phyloP scores from a whole-genome alignment of 768 basidiomycete genomes.

The Russula earlei region DNA sequence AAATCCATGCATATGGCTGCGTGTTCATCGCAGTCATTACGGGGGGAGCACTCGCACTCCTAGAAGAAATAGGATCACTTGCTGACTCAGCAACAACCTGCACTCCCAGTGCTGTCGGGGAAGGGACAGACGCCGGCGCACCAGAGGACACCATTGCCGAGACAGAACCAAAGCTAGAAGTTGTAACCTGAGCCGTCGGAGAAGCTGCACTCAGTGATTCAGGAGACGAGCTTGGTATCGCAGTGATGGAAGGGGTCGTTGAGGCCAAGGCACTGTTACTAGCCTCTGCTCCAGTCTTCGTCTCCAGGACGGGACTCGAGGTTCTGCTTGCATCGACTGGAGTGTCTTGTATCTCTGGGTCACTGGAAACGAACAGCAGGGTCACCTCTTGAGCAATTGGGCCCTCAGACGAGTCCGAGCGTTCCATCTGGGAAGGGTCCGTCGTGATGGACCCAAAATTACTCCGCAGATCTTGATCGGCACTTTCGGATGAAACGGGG shows the following conservation, averaged over 20 bases:
- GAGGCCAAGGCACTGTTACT: background rate
- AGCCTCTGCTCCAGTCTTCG: conserved; percentile 5
- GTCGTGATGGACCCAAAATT: background rate
- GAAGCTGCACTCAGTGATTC: background rate
- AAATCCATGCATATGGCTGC: conserved; percentile 21
- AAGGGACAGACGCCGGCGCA: background rate
- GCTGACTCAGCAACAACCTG: no score
- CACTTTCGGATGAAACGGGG: background rate
- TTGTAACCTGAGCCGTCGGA: background rate
- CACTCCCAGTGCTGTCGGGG: background rate
- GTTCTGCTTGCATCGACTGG: background rate
- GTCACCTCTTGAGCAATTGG: conserved; percentile 36
- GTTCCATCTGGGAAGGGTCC: background rate
- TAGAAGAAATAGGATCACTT: no score
- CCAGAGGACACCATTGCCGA: background rate
- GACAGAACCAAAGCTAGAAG: background rate
- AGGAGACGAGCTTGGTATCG: background rate
- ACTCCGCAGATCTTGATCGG: background rate
- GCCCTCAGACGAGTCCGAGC: conserved; percentile 17
- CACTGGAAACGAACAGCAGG: conserved; percentile 41
- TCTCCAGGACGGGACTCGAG: background rate
- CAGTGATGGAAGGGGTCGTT: background rate
- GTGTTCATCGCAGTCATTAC: conserved; percentile 17
- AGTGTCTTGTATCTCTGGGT: conserved; percentile 25
- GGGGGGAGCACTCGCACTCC: background rate